Conservation (phyloP, 805 yeast genomes). For the Teunomyces funiuensis region DNA sequence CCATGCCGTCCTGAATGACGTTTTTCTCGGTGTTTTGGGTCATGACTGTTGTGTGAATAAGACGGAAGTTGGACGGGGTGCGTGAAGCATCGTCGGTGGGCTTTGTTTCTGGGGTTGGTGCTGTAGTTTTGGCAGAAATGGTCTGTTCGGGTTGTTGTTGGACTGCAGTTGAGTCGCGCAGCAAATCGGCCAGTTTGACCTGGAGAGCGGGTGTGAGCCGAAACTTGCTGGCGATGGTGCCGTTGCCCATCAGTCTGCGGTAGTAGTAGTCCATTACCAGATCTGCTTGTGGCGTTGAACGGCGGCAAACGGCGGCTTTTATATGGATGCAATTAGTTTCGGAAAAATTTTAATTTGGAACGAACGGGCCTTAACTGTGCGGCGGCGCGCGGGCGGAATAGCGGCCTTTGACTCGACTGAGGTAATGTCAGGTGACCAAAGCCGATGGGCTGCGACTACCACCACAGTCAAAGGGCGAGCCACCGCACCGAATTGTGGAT, state of each 20-base stretch:
- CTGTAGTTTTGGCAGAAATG: neutral
- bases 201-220: slow-evolving; percentile 19
- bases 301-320: neutral
- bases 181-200: slow-evolving; percentile 20
- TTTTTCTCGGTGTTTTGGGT: neutral
- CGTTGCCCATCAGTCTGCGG: slow-evolving; percentile 39
- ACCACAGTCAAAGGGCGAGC: no score
- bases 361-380: slow-evolving; percentile 11
- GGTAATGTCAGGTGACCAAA: slow-evolving; percentile 13
- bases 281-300: neutral
- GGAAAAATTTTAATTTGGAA: slow-evolving; percentile 2
- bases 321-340: no score
- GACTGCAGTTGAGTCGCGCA: slow-evolving; percentile 3
- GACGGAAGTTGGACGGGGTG: neutral
- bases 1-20: slow-evolving; percentile 2
- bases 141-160: neutral
- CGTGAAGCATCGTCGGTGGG: neutral
- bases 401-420: slow-evolving; percentile 13
- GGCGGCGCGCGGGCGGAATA: slow-evolving; percentile 8
- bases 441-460: neutral
- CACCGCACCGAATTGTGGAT: no score
- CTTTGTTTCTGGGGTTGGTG: neutral
- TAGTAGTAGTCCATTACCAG: slow-evolving; percentile 33
- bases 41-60: neutral
- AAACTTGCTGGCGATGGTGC: slow-evolving; percentile 38